phyloP scores from a whole-genome alignment of 1,139 yeast genomes.

The Magnusiomyces clavatus region DNA sequence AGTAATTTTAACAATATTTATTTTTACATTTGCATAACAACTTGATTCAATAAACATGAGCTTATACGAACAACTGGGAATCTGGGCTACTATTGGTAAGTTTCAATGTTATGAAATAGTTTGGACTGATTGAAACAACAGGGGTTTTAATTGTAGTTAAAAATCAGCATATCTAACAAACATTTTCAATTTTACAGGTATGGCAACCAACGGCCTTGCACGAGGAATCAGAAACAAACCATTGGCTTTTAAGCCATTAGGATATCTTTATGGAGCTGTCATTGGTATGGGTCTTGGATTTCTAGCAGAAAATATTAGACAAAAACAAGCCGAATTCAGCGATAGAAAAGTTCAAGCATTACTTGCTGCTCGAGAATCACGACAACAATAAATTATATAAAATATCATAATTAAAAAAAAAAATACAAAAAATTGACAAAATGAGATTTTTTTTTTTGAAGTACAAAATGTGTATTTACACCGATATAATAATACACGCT shows the following conservation, averaged over 20 bases:
- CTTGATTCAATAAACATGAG: slow-evolving; percentile 8
- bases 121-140: too few species aligned
- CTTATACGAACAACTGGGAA: slow-evolving; percentile 27
- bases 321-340: slow-evolving; percentile 27
- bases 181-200: slow-evolving; percentile 20
- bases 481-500: too few species aligned
- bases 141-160: too few species aligned
- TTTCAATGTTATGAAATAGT: background rate
- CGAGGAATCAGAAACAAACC: slow-evolving; percentile 34
- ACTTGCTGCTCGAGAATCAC: slow-evolving; percentile 27
- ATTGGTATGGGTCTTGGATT: slow-evolving; percentile 31
- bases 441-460: slow-evolving; percentile 5
- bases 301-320: slow-evolving; percentile 27
- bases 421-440: slow-evolving; percentile 9
- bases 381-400: slow-evolving; percentile 15
- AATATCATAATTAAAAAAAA: slow-evolving; percentile 8
- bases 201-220: slow-evolving; percentile 31
- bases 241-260: slow-evolving; percentile 30
- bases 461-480: background rate
- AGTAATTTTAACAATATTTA: background rate
- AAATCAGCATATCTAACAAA: slow-evolving; percentile 3
- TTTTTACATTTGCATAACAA: too few species aligned
- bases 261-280: slow-evolving; percentile 28
- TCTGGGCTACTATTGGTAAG: slow-evolving; percentile 26
- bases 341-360: slow-evolving; percentile 27